Evolutionary conservation across 805 yeast species (phyloP), one percentile per base, ranked within the genome.

Genomic region (Wickerhamiella kurtzmanii): DNA sequence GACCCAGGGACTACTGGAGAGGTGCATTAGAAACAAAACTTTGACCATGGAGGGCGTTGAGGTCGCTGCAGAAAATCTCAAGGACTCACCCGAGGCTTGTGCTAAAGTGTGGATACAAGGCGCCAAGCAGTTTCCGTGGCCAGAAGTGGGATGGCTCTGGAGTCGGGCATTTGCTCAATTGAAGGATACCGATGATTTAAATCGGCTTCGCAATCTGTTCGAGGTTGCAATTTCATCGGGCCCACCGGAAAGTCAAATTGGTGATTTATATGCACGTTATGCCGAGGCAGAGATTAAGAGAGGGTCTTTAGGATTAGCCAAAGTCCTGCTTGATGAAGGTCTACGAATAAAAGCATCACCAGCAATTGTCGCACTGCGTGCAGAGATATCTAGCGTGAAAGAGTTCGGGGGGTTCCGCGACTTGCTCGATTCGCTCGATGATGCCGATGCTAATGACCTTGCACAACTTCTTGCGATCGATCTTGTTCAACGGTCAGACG

Each of bases 211-310:
- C 9, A 25, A 25, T 11, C 32, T 25, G 32, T 25, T 25, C 11
- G 32, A 25, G 32, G 32, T 11, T 25, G 32, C 32, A 25, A 25
- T 25, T 11, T 6, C 32, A 11, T 25, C 32, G 32, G 11, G 11
- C 11, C 32, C 32, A 6, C 32, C 32, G 6, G 32, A 25, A 25
- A 11, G 62, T 9, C 56, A 55, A 3, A 63, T 85, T 4, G 73
- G 79, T 0, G 62, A 71, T 16, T 55, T 88, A 6, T 88, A 96
- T 96, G 65, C 74, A 3, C 63, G 69, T 2, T 87, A 83, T 60
- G 82, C 94, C 0, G 60, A 65, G 25, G 60, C 81, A 2, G 87
- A 84, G 63, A 63, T 66, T 25, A 25, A 11, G 32, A 6, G 32
- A 25, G 32, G 32, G 11, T 25, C 32, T 6, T 6, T 25, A 6